phyloP scores from a whole-genome alignment of 2,329 filamentous ascomycete species.

The Parastagonospora nodorum region DNA sequence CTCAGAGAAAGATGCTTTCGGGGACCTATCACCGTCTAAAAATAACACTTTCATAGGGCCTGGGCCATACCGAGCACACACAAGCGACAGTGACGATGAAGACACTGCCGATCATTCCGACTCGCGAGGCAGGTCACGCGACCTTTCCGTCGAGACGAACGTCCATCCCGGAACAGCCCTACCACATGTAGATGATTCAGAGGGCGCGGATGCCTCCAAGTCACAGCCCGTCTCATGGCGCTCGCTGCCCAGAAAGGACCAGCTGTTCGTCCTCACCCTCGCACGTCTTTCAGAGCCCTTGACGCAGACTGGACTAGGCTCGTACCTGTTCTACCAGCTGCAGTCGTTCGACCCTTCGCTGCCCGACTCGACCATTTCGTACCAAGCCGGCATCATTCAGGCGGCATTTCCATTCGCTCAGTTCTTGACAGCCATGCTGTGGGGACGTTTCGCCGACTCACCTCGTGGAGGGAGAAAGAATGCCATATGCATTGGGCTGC shows the following conservation, averaged over 20 bases:
- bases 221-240: constrained; percentile 67
- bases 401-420: constrained; percentile 82
- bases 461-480: constrained; percentile 70
- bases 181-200: constrained; percentile 26
- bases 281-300: constrained; percentile 82
- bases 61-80: not conserved
- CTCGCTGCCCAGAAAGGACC: constrained; percentile 75
- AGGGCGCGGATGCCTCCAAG: constrained; percentile 34
- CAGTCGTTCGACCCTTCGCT: constrained; percentile 70
- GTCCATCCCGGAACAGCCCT: constrained; percentile 17
- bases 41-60: not conserved
- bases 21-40: no score
- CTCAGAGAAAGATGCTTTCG: no score
- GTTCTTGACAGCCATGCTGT: constrained; percentile 80
- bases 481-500: constrained; percentile 76
- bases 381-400: constrained; percentile 77
- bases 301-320: constrained; percentile 66
- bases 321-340: constrained; percentile 90
- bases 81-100: constrained; percentile 4
- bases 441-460: constrained; percentile 74
- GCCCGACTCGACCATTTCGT: constrained; percentile 68
- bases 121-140: constrained; percentile 6
- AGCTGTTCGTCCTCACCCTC: constrained; percentile 77
- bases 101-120: not conserved
- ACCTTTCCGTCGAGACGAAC: constrained; percentile 28